phyloP scores from a whole-genome alignment of 2,329 filamentous ascomycete genomes.

The Nigrospora sphaerica region DNA sequence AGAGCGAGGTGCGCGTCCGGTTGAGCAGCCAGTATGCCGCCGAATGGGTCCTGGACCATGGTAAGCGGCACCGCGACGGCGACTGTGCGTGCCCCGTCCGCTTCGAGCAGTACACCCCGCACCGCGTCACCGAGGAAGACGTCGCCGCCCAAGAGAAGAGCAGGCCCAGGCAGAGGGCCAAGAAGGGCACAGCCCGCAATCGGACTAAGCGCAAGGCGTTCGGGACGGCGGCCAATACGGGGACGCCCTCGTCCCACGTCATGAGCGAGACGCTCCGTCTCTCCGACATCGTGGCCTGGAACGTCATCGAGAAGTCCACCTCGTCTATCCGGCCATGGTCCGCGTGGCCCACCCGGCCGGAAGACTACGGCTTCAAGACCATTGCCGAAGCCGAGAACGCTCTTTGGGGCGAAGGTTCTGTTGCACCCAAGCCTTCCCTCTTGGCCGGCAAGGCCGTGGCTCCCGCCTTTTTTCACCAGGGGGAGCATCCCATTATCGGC shows the following conservation, averaged over 20 bases:
- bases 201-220: not conserved
- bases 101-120: slow-evolving; percentile 22
- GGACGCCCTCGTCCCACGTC: no score
- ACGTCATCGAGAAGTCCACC: not conserved
- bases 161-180: not conserved
- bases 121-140: not conserved
- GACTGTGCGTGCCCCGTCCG: slow-evolving; percentile 25
- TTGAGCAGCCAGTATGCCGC: slow-evolving; percentile 28
- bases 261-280: not conserved
- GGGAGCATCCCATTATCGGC: slow-evolving; percentile 20
- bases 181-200: not conserved
- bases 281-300: not conserved
- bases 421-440: not conserved
- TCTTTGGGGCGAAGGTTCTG: no score
- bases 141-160: not conserved
- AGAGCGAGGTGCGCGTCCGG: slow-evolving; percentile 18
- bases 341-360: not conserved
- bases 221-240: not conserved
- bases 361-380: slow-evolving; percentile 1
- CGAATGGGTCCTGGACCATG: slow-evolving; percentile 33
- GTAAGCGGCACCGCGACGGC: slow-evolving; percentile 23
- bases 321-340: not conserved
- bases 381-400: not conserved
- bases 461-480: not conserved
- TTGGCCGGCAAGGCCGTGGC: not conserved